Conservation (phyloP, 495 filamentous ascomycete species). For the Daldinia loculata region DNA sequence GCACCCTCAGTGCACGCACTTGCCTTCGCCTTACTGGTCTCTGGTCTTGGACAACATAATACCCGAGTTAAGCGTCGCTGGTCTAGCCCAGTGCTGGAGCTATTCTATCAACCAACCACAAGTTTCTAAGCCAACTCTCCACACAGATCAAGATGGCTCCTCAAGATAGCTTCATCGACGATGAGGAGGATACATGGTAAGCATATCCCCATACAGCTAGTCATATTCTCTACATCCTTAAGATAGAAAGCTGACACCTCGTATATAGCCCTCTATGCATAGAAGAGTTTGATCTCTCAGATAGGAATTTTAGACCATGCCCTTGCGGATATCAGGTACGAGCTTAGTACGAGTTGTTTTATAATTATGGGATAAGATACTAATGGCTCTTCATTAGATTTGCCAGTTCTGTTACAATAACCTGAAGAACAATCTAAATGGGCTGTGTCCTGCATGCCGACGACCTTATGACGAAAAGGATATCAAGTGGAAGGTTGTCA, state of each 20-base stretch:
- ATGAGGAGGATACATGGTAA: constrained; percentile 93
- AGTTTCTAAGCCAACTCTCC: constrained; percentile 26
- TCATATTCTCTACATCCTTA: background rate
- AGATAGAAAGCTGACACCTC: constrained; percentile 33
- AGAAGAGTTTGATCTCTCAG: constrained; percentile 96
- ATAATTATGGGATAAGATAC: constrained; percentile 7
- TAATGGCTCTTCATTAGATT: constrained; percentile 66
- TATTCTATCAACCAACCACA: constrained; percentile 15
- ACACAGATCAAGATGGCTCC: constrained; percentile 65
- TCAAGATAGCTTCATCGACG: constrained; percentile 96
- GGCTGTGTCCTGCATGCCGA: constrained; percentile 94
- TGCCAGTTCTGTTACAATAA: constrained; percentile 99
- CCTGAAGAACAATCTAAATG: constrained; percentile 94
- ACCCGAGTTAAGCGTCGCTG: background rate
- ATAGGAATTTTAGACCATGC: constrained; percentile 97
- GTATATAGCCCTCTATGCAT: constrained; percentile 87
- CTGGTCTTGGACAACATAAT: background rate
- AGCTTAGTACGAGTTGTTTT: background rate
- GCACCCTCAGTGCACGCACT: constrained; percentile 14
- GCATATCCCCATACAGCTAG: constrained; percentile 37
- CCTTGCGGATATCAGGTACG: constrained; percentile 97
- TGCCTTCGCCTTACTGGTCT: background rate
- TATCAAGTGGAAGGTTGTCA: constrained; percentile 93
- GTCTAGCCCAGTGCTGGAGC: constrained; percentile 17
- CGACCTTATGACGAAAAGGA: constrained; percentile 94